Conservation (phyloP, 1,284 basidiomycete genomes). For the Exobasidium cylindrosporum region DNA sequence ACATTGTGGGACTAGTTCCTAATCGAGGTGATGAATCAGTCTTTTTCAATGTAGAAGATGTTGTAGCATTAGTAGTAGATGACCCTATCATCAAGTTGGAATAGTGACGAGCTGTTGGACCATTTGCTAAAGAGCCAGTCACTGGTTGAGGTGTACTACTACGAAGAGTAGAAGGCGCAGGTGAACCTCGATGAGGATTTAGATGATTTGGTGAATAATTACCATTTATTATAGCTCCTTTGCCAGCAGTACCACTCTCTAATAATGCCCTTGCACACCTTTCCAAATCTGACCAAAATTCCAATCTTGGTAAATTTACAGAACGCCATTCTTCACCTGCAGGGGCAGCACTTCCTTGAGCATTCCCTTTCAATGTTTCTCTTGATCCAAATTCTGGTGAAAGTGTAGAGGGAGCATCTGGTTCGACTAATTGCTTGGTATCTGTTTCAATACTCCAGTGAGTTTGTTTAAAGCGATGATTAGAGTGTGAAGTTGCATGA, state of each 20-base stretch:
- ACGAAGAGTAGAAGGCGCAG: not conserved
- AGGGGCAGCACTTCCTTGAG: not conserved
- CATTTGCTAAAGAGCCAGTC: not conserved
- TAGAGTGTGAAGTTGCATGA: slow-evolving; percentile 32
- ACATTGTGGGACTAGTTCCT: too few relatives aligned
- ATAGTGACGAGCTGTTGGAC: not conserved
- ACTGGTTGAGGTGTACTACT: not conserved
- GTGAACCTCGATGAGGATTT: not conserved
- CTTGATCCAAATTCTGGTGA: not conserved
- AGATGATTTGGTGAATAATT: too few relatives aligned
- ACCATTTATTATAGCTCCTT: too few relatives aligned
- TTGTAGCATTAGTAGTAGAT: too few relatives aligned
- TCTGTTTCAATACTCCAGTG: not conserved
- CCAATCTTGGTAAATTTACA: slow-evolving; percentile 8
- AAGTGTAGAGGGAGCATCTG: slow-evolving; percentile 6
- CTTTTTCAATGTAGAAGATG: too few relatives aligned
- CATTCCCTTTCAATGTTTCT: not conserved
- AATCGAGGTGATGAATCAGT: too few relatives aligned
- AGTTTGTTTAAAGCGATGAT: slow-evolving; percentile 19
- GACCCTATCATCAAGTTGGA: too few relatives aligned
- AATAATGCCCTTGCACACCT: not conserved
- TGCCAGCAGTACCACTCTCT: not conserved
- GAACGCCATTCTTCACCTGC: slow-evolving; percentile 13
- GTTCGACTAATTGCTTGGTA: not conserved
- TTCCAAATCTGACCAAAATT: slow-evolving; percentile 15